phyloP scores from a whole-genome alignment of 345 rosid species.

The Orychophragmus violaceus region DNA sequence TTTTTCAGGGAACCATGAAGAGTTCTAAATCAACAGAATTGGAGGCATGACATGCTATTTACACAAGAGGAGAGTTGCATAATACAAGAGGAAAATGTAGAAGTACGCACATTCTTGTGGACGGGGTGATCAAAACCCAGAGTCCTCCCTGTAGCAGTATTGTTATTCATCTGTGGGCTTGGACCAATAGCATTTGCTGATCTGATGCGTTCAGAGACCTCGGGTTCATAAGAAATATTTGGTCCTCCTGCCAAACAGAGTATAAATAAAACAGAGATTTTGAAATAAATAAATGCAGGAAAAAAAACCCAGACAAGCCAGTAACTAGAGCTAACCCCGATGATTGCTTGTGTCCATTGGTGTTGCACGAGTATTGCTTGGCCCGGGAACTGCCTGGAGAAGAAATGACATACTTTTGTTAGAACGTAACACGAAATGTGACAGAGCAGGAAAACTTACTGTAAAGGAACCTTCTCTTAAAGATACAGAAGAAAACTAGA shows the following conservation, averaged over 20 bases:
- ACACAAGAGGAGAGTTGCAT: background rate
- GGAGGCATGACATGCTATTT: too few species aligned
- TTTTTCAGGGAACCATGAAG: background rate
- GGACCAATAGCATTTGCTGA: constrained; percentile 41
- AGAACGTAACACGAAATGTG: background rate
- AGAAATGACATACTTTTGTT: constrained; percentile 4
- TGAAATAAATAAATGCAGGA: background rate
- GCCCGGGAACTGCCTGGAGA: constrained; percentile 61
- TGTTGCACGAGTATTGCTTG: constrained; percentile 51
- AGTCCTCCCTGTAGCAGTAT: constrained; percentile 49
- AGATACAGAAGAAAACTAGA: too few species aligned
- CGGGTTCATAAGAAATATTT: constrained; percentile 44
- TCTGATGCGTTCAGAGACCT: constrained; percentile 39
- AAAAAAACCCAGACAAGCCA: too few species aligned
- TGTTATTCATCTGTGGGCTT: constrained; percentile 54
- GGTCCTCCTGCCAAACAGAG: constrained; percentile 44
- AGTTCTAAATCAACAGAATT: background rate
- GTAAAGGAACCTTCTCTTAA: background rate
- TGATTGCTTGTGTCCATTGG: constrained; percentile 44
- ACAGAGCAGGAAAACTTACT: too few species aligned
- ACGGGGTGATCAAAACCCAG: constrained; percentile 38
- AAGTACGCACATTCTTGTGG: constrained; percentile 66
- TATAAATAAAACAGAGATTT: background rate
- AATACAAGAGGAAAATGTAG: background rate
- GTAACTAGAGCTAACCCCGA: constrained; percentile 56